Base-by-base conservation (phyloP, 306 rosid species). In the Erythrophleum fordii region DNA sequence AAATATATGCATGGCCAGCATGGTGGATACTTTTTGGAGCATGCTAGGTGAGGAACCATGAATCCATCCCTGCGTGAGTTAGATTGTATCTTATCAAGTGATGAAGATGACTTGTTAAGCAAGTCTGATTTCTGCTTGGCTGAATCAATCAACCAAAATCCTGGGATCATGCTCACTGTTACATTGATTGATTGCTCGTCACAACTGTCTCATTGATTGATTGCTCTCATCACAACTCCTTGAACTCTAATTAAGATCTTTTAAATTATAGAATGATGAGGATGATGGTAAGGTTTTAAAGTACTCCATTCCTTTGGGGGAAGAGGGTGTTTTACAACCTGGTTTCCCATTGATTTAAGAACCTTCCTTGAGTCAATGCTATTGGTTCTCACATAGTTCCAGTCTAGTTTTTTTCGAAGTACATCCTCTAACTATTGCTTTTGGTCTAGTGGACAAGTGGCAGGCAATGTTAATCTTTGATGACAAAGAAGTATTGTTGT, bases 381-480 rank as follows among this genome's bases (percentile, higher is more conserved):
- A 49, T 77, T 51, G 28, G 73, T 71, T 65, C 29, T 42, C 45
- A 26, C n/a, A 49, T n/a, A 53, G 56, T 73, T 74, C 53, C 31
- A 39, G 68, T 56, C 9, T n/a, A 44, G 2, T 22, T 14, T 23
- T 18, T 5, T 37, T 3, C 2, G 8, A 65, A 66, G 2, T 77
- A 29, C 35, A 14, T 25, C 55, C 56, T 51, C 25, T 51, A 20
- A 49, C 28, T 20, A 72, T 35, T 31, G 16, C 64, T 17, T 41
- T 52, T 29, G 61, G 61, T 51, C 17, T 53, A 66, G 10, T 29
- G 10, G 52, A 49, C 17, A 29, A 66, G 10, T 29, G 10, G 58
- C 44, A 20, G 10, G 58, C 44, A 20, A n/a, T 81, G 20, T 42
- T 39, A 20, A 76, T 44, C 70, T n/a, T 16, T 42, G 26, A 56